These are phyloP conservation scores for Aspergillus unguis DNA, from an alignment of 2,329 filamentous ascomycete species.

Conservation along the genomic window DNA sequence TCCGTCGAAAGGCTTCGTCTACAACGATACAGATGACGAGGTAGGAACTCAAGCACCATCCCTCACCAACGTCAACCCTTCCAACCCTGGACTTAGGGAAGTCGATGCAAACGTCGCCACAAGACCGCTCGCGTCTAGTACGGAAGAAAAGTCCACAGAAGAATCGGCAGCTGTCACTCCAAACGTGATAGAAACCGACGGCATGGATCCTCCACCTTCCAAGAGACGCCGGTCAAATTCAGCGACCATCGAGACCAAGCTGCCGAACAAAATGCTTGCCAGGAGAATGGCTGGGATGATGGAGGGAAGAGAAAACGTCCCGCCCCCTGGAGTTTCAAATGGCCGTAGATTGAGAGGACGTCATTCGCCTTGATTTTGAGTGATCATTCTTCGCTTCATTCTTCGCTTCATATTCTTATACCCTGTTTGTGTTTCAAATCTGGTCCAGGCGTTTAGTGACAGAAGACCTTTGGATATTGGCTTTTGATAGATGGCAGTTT, in stretches of 20 bases:
- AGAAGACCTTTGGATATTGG: not conserved
- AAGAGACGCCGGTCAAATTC: conserved; percentile 32
- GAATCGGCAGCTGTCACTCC: conserved; percentile 8
- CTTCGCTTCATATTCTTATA: conserved; percentile 6
- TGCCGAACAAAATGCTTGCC: conserved; percentile 42
- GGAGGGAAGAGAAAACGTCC: conserved; percentile 47
- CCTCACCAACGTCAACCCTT: conserved; percentile 28
- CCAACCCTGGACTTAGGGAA: conserved; percentile 49
- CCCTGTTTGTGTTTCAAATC: not conserved
- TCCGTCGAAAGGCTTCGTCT: conserved; percentile 53
- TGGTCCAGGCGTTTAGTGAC: conserved; percentile 5
- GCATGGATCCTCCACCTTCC: conserved; percentile 22
- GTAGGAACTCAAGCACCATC: conserved; percentile 32
- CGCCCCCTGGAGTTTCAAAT: conserved; percentile 24
- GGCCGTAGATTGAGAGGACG: conserved; percentile 32
- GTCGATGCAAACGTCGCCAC: conserved; percentile 49
- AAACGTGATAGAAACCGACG: conserved; percentile 21
- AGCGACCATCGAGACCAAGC: conserved; percentile 34
- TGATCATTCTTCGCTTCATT: not conserved
- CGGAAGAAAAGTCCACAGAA: conserved; percentile 13
- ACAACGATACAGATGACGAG: conserved; percentile 47
- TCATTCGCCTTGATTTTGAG: conserved; percentile 21
- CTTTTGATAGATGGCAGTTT: not conserved
- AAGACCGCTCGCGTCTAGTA: conserved; percentile 28
- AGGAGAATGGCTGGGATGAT: conserved; percentile 39